Evolutionary conservation across 1,139 yeast species (phyloP).

Genomic region (Geotrichum reessii): DNA sequence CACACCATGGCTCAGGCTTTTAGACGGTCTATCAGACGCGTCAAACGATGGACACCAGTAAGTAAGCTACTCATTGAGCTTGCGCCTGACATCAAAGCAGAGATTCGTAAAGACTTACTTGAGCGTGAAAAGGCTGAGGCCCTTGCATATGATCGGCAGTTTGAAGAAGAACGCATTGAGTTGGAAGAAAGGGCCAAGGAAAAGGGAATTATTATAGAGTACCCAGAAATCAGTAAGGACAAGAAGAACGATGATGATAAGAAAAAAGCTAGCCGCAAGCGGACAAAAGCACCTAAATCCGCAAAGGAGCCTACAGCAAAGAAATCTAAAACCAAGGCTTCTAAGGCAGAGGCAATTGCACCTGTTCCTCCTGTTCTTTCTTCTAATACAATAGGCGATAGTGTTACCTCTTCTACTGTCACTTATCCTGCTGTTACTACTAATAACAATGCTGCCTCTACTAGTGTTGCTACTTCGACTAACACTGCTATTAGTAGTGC

Average conservation of each 20-base stretch:
- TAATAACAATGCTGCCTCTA: neutral
- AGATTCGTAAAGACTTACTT: neutral
- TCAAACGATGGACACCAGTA: constrained; percentile 22
- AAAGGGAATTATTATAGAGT: neutral
- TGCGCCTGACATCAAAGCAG: neutral
- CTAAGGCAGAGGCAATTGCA: neutral
- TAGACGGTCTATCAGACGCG: constrained; percentile 27
- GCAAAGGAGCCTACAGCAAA: neutral
- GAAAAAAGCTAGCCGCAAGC: constrained; percentile 1
- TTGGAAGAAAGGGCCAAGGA: constrained; percentile 9
- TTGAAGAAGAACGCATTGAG: constrained; percentile 4
- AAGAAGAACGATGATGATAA: constrained; percentile 4
- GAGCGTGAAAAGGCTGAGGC: constrained; percentile 7
- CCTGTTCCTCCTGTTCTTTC: neutral
- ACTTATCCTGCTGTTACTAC: constrained; percentile 2
- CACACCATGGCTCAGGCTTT: constrained; percentile 25
- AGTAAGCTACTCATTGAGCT: neutral
- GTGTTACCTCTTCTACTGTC: neutral
- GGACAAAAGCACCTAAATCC: constrained; percentile 2
- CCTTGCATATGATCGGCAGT: neutral
- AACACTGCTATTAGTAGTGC: constrained; percentile 2
- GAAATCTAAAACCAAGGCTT: constrained; percentile 5
- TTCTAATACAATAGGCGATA: no score
- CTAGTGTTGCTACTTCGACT: constrained; percentile 4
- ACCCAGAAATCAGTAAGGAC: neutral